phyloP scores from a whole-genome alignment of 2,329 filamentous ascomycete species.

The Boeremia exigua region DNA sequence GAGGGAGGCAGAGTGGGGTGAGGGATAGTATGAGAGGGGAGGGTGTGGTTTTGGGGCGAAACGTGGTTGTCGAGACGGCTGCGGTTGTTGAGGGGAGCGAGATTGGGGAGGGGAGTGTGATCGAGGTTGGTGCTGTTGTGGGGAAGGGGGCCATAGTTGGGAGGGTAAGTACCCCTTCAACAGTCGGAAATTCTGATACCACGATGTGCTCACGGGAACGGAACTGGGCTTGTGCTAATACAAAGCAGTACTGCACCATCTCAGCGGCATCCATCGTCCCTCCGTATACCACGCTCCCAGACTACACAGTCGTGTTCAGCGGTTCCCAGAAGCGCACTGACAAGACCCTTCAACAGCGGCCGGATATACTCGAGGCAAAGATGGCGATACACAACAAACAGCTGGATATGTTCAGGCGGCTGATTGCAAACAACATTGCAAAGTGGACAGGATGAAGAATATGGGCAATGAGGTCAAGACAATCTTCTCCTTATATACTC shows the following conservation, averaged over 20 bases:
- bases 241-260: conserved; percentile 52
- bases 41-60: conserved; percentile 49
- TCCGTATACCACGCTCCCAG: conserved; percentile 48
- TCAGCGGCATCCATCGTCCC: conserved; percentile 45
- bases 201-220: too few relatives aligned
- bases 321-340: conserved; percentile 48
- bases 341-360: conserved; percentile 43
- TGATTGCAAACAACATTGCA: conserved; percentile 45
- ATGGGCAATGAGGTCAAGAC: not conserved
- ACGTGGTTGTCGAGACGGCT: conserved; percentile 53
- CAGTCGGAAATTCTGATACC: too few relatives aligned
- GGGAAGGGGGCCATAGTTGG: conserved; percentile 48
- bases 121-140: conserved; percentile 43
- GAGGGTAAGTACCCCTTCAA: conserved; percentile 40
- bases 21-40: conserved; percentile 22
- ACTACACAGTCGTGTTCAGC: conserved; percentile 55
- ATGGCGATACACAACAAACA: conserved; percentile 43
- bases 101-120: conserved; percentile 45
- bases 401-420: conserved; percentile 43
- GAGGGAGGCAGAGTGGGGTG: conserved; percentile 19
- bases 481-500: not conserved
- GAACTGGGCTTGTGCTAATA: not conserved
- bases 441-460: conserved; percentile 37
- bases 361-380: conserved; percentile 38
- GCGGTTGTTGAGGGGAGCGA: conserved; percentile 49